phyloP scores from a whole-genome alignment of 164 flowering plant species.

The Vitis rupestris region DNA sequence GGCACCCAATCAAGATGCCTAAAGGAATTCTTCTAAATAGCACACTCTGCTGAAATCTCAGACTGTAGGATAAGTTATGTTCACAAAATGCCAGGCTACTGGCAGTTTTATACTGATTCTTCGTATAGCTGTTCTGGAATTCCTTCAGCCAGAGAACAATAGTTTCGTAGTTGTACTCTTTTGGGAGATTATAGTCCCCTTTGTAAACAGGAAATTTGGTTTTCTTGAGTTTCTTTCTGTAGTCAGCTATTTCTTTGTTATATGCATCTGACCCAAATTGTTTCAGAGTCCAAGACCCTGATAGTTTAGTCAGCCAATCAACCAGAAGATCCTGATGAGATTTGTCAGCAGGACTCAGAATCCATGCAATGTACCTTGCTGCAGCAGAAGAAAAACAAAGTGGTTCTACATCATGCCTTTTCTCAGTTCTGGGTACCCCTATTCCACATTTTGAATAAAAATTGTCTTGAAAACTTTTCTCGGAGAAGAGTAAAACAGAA shows the following conservation, averaged over 20 bases:
- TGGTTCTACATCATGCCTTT: conserved; percentile 17
- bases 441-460: conserved; percentile 13
- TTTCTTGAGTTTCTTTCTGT: conserved; percentile 40
- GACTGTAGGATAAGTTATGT: conserved; percentile 5
- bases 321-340: conserved; percentile 32
- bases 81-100: conserved; percentile 13
- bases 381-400: conserved; percentile 32
- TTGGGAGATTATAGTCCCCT: conserved; percentile 8
- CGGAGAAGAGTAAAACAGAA: conserved; percentile 47
- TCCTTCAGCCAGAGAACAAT: conserved; percentile 47
- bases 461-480: conserved; percentile 17
- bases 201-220: conserved; percentile 21
- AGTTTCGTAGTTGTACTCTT: conserved; percentile 17
- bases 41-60: conserved; percentile 18
- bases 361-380: conserved; percentile 71
- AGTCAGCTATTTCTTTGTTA: conserved; percentile 13
- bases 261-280: conserved; percentile 16
- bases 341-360: conserved; percentile 50
- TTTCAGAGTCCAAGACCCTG: conserved; percentile 39
- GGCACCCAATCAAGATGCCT: conserved; percentile 53
- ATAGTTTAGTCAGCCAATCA: conserved; percentile 35
- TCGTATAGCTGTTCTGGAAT: conserved; percentile 30
- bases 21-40: conserved; percentile 49
- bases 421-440: conserved; percentile 10
- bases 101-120: conserved; percentile 9